phyloP scores from a whole-genome alignment of 345 rosid genomes.

The Eutrema yunnanense region DNA sequence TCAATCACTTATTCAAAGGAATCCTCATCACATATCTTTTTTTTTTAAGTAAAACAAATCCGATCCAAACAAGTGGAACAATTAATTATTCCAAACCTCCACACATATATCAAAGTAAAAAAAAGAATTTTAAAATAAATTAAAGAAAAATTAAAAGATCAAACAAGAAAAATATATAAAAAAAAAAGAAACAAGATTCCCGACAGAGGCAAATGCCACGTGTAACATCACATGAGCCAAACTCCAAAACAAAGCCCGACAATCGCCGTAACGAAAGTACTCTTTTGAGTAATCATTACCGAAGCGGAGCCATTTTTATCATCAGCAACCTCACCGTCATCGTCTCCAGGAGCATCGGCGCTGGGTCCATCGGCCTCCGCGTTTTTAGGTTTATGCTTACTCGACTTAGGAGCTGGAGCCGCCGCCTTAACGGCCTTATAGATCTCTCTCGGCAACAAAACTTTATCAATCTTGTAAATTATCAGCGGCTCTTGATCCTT shows the following conservation, averaged over 20 bases:
- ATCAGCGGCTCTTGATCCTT: constrained; percentile 74
- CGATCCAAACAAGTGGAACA: too few species aligned
- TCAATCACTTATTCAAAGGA: too few species aligned
- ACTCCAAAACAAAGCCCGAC: constrained; percentile 41
- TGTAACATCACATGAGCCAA: constrained; percentile 27
- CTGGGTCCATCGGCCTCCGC: constrained; percentile 30
- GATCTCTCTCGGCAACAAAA: constrained; percentile 67
- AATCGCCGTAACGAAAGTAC: constrained; percentile 27
- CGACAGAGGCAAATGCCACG: background rate
- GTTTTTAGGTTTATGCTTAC: constrained; percentile 35
- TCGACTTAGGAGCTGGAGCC: constrained; percentile 42
- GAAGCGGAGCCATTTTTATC: constrained; percentile 35
- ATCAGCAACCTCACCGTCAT: constrained; percentile 48
- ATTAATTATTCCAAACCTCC: too few species aligned
- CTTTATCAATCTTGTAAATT: constrained; percentile 57
- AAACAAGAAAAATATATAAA: background rate
- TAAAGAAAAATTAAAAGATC: background rate
- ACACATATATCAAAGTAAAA: too few species aligned
- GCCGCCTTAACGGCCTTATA: constrained; percentile 43
- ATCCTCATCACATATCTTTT: too few species aligned
- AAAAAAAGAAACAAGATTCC: background rate
- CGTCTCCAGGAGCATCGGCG: constrained; percentile 52
- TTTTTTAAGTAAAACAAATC: too few species aligned
- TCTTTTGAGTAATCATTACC: constrained; percentile 11
- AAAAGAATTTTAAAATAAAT: too few species aligned